Percentiles rank a stretch among this genome's conserved stretches.
These are phyloP conservation scores for Penicillium sp. DNA, from an alignment of 2,329 filamentous ascomycete species.

Conservation along the genomic window DNA sequence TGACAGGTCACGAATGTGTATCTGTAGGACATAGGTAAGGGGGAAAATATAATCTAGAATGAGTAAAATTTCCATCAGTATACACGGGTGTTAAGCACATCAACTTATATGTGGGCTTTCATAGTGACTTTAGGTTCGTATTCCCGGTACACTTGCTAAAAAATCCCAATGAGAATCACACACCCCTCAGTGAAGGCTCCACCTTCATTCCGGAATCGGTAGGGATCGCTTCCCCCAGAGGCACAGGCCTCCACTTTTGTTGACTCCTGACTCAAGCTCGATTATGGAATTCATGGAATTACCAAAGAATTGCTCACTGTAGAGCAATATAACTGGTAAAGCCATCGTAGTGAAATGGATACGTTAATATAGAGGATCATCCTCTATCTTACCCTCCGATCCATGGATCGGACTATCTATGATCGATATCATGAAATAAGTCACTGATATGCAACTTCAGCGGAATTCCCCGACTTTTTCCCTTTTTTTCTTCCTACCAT, in stretches of 20 bases:
- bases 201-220: slow-evolving; percentile 6
- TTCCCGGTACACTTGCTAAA: not conserved
- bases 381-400: not conserved
- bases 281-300: not conserved
- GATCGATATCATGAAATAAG: not conserved
- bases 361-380: not conserved
- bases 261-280: slow-evolving; percentile 11
- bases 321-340: not conserved
- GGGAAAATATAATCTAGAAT: too few relatives aligned
- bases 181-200: slow-evolving; percentile 9
- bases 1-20: not conserved
- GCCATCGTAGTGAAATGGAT: too few relatives aligned
- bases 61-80: too few relatives aligned
- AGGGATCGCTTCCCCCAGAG: slow-evolving; percentile 19
- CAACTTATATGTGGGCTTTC: not conserved
- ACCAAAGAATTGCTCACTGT: too few relatives aligned
- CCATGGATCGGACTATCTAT: not conserved
- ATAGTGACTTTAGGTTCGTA: not conserved
- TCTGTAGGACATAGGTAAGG: not conserved
- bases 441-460: not conserved
- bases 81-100: not conserved
- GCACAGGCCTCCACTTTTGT: slow-evolving; percentile 12
- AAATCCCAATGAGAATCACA: slow-evolving; percentile 3
- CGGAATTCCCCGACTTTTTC: slow-evolving; percentile 8
- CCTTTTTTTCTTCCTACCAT: not conserved